Base-by-base conservation (phyloP, 495 filamentous ascomycete species). In the Clavariopsis aquatica region DNA sequence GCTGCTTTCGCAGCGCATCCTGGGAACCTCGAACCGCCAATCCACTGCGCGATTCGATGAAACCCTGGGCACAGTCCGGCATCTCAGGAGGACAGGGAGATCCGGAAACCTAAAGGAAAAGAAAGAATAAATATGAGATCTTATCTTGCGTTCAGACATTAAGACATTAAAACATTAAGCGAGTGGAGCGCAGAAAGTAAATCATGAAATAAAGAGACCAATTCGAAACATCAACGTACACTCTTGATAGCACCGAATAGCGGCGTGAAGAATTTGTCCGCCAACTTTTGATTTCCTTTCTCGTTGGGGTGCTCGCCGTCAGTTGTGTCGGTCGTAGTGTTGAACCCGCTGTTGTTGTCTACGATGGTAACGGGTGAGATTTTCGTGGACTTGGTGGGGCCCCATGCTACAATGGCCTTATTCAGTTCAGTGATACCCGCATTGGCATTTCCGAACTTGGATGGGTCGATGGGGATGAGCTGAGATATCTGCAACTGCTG, bases 241-340 rank as follows among this genome's bases (percentile, higher is more conserved):
- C 60, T 29, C 61, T 49, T 59, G 41, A 69, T 60, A n/a, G 57
- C 65, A 36, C 41, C 24, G 17, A 20, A 41, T 26, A 57, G 41
- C 15, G 55, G 55, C 2, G 23, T 17, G 27, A 20, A 65, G 46
- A 60, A 69, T 31, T 56, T 61, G 10, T 49, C 28, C 6, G 66
- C 54, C 1, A 69, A 46, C 47, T 65, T 60, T n/a, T 31, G 24
- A 31, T 60, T 53, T 1, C 66, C 66, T 2, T 13, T 26, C 4
- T 41, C 62, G 47, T 69, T 69, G 41, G 66, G 60, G 28, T 69
- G 66, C 56, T 60, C 61, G 28, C 66, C 66, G 20, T 69, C 66
- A 9, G n/a, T 27, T 0, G 62, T 69, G 31, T 65, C 61, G 8
- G 52, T 57, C 8, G 61, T 52, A 1, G 36, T 52, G 24, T 69